Evolutionary conservation across 257 asterid species (phyloP).

Genomic region (Penstemon eatonii): DNA sequence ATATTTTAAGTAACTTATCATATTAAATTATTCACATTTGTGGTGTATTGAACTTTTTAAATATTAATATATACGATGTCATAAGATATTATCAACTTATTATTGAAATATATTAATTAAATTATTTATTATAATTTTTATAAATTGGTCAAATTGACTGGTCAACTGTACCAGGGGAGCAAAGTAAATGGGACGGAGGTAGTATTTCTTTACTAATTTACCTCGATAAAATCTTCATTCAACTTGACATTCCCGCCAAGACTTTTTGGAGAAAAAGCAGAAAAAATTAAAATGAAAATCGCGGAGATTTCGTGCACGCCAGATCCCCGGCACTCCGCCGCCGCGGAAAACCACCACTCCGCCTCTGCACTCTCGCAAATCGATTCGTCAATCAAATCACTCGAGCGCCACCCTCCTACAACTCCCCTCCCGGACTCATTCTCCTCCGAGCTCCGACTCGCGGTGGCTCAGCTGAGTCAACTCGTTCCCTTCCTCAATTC

Average conservation of each 20-base stretch:
- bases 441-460: constrained; percentile 56
- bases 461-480: constrained; percentile 51
- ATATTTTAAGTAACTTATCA: too few species aligned
- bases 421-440: constrained; percentile 58
- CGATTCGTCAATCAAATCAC: constrained; percentile 60
- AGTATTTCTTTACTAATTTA: too few species aligned
- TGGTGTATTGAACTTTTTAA: too few species aligned
- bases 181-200: too few species aligned
- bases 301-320: constrained; percentile 66
- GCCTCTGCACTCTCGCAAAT: constrained; percentile 47
- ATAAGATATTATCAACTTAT: too few species aligned
- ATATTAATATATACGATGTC: too few species aligned
- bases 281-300: constrained; percentile 54
- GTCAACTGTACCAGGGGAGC: too few species aligned
- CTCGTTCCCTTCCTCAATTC: constrained; percentile 75
- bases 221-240: not conserved
- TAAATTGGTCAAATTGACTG: too few species aligned
- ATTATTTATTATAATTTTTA: too few species aligned
- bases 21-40: too few species aligned
- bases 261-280: constrained; percentile 3
- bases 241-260: constrained; percentile 49
- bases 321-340: constrained; percentile 55
- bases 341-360: constrained; percentile 40
- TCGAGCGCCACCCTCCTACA: constrained; percentile 54
- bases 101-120: too few species aligned